Base-by-base conservation (phyloP, 2,329 filamentous ascomycete species). In the Fusarium nelsonii region DNA sequence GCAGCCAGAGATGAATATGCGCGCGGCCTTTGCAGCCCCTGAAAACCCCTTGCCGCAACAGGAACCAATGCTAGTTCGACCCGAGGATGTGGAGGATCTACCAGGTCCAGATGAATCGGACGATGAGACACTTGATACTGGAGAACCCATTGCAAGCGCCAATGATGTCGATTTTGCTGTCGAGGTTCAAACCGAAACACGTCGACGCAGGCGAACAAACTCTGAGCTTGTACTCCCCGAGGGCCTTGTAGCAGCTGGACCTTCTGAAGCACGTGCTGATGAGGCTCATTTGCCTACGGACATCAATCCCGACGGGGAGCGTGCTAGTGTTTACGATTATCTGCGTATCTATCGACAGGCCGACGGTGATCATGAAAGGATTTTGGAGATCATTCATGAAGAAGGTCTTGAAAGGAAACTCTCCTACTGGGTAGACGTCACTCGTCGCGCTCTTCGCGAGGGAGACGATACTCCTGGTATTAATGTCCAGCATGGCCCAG, bases 1-100 rank as follows among this genome's bases (percentile, higher is more conserved):
- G 78, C 96, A 99, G 76, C 96, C 95, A 7, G 91, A 94, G 69
- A 91, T 96, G 71, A 97, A 97, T 74, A 90, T 96, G 83, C 91
- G 89, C 1, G 90, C 86, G 10, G 87, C 87, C 5, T 87, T 90
- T 74, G 88, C 85, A 12, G 86, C 83, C 9, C 74, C 74, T 15
- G 78, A 78, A 36, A 76, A 79, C 33, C 73, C 75, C 6, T 64
- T 75, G 4, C 64, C 58, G 9, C 59, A 68, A n/a, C 71, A 71
- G 30, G 74, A 75, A 33, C 71, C 71, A 11, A 67, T 73, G 34
- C 64, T 68, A 41, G 64, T 75, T 18, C 72, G 70, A 26, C 66
- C 62, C 14, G 73, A 73, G 36, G 69, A 75, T 32, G 55, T 66
- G 10, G 71, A 72, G 20, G 49, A 70, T 34, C 55, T 70, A 14